These are phyloP conservation scores for Fusarium verticillioides DNA, from an alignment of 2,329 filamentous ascomycete genomes.

Conservation along the genomic window DNA sequence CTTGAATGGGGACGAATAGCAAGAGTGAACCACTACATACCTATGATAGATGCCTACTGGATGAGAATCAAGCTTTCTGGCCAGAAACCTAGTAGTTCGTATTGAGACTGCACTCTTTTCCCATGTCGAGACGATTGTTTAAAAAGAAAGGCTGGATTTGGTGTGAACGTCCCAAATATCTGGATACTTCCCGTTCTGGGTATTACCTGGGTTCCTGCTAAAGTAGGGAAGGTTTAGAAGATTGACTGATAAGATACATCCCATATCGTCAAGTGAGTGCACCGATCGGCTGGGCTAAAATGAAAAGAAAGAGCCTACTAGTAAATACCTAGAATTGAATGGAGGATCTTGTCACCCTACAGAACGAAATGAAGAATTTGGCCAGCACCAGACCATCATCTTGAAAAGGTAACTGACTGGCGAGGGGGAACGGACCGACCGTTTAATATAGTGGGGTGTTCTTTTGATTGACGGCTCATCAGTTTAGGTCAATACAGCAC, in stretches of 20 bases:
- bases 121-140: neutral
- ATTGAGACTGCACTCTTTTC: neutral
- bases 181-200: slow-evolving; percentile 16
- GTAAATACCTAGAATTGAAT: neutral
- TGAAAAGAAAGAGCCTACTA: neutral
- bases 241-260: slow-evolving; percentile 5
- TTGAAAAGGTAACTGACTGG: neutral
- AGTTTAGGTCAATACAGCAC: slow-evolving; percentile 14
- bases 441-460: slow-evolving; percentile 20
- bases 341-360: slow-evolving; percentile 9
- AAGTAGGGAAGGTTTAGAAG: neutral
- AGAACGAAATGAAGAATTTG: neutral
- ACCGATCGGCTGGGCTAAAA: slow-evolving; percentile 1
- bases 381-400: slow-evolving; percentile 1
- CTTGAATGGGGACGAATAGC: neutral
- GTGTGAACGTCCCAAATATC: slow-evolving; percentile 1
- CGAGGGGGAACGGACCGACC: slow-evolving; percentile 35
- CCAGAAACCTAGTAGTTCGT: neutral
- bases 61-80: neutral
- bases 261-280: neutral
- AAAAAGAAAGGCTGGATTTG: neutral
- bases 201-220: neutral
- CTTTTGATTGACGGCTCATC: neutral
- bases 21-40: neutral
- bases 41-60: neutral